Base-by-base conservation (phyloP, 306 rosid species). In the Prinsepia uniflora region DNA sequence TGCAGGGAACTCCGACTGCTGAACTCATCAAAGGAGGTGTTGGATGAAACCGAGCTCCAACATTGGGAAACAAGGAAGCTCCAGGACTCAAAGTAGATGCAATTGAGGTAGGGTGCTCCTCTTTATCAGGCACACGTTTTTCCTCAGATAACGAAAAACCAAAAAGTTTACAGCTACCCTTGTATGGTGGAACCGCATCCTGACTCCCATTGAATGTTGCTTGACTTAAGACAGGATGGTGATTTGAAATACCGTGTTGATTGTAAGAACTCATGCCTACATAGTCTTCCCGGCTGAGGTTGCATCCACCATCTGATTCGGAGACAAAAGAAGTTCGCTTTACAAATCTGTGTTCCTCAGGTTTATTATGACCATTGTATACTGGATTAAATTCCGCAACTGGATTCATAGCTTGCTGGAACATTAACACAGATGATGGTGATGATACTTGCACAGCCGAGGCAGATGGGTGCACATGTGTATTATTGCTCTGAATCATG, bases 401-500 rank as follows among this genome's bases (percentile, higher is more conserved):
- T 7, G 94, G 83, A 75, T 76, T 86, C 52, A 78, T 68, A 48
- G 90, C 96, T 65, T 89, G 96, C 86, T 87, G 99, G 71, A 91
- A 91, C 97, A 87, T 91, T 41, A 95, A 80, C 78, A 95, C 97
- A 3, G 99, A 95, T 5, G 99, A 91, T 24, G 99, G 99, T 46
- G 99, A 91, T 34, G 99, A 91, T 22, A 84, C 95, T 76, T 89
- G 96, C 20, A 66, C 72, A 44, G 96, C 44, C 20, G 88, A 78
- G 69, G 81, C 76, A 68, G 92, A 72, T 10, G 88, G 68, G 42
- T 79, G 87, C 75, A 78, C 20, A 47, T 71, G 85, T 22, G 86
- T 20, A 61, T 81, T 73, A 36, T 66, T 81, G 45, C 82, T 79
- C 57, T 76, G 95, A 80, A 83, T 73, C 36, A 76, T 61, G 12